phyloP scores from a whole-genome alignment of 768 basidiomycete genomes.

The Boletus bicolor region DNA sequence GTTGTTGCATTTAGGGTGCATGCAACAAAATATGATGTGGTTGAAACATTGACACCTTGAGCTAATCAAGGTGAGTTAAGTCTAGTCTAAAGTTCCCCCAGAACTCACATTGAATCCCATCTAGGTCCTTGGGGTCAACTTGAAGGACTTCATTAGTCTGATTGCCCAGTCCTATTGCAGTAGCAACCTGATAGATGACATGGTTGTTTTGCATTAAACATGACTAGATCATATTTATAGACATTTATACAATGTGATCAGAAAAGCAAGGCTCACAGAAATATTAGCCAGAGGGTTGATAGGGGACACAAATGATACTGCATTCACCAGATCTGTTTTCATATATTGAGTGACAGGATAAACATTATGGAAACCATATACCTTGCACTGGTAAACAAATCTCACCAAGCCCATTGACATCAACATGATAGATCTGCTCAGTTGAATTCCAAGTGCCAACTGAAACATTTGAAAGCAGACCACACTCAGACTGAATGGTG shows the following conservation, averaged over 20 bases:
- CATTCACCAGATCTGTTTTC: too few relatives aligned
- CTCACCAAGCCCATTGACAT: constrained; percentile 2
- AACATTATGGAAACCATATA: not conserved
- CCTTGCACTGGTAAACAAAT: not conserved
- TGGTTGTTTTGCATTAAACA: too few relatives aligned
- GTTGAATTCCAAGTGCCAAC: not conserved
- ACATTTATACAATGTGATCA: not conserved
- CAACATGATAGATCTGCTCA: not conserved
- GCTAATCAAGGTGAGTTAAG: too few relatives aligned
- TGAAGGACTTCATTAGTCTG: not conserved
- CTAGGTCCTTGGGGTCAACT: too few relatives aligned
- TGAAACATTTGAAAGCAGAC: constrained; percentile 6
- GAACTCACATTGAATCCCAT: too few relatives aligned
- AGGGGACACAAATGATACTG: too few relatives aligned
- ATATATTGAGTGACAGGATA: too few relatives aligned
- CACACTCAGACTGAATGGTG: not conserved
- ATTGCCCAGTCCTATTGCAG: not conserved
- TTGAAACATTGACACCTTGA: not conserved
- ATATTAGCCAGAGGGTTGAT: too few relatives aligned
- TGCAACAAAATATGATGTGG: constrained; percentile 1
- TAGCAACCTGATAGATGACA: not conserved
- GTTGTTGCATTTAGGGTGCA: too few relatives aligned
- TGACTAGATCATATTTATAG: too few relatives aligned
- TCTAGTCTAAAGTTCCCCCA: too few relatives aligned
- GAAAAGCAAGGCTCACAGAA: not conserved